phyloP scores from a whole-genome alignment of 2,329 filamentous ascomycete species.

The Phyllosticta citriasiana region DNA sequence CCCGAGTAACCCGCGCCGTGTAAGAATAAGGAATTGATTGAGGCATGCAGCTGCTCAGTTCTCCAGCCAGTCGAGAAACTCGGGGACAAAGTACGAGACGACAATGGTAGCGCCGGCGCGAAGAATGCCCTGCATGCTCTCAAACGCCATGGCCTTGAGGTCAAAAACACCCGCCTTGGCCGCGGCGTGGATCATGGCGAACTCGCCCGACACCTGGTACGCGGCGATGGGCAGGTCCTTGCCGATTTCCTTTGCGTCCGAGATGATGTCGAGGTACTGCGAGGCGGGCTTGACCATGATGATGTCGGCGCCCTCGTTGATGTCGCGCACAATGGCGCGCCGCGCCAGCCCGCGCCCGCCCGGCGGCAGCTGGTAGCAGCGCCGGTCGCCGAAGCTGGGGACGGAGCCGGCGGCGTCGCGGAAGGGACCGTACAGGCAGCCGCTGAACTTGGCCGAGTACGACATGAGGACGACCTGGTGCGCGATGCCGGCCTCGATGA shows the following conservation, averaged over 20 bases:
- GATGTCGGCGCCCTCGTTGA: slow-evolving; percentile 87
- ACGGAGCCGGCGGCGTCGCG: slow-evolving; percentile 87
- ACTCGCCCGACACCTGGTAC: slow-evolving; percentile 96
- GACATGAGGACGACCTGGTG: slow-evolving; percentile 93
- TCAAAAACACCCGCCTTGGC: slow-evolving; percentile 97
- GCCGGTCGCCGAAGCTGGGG: slow-evolving; percentile 86
- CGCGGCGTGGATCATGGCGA: slow-evolving; percentile 92
- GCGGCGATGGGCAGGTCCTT: slow-evolving; percentile 87
- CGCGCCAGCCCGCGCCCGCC: slow-evolving; percentile 86
- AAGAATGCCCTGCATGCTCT: slow-evolving; percentile 86
- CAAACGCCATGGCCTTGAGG: slow-evolving; percentile 86
- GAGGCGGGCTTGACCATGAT: slow-evolving; percentile 99
- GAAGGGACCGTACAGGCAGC: slow-evolving; percentile 94
- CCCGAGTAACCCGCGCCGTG: too few species aligned
- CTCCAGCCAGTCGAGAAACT: slow-evolving; percentile 54
- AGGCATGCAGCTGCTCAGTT: slow-evolving; percentile 13
- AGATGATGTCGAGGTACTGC: slow-evolving; percentile 95
- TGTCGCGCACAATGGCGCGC: slow-evolving; percentile 80
- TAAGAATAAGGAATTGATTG: too few species aligned
- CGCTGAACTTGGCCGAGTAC: slow-evolving; percentile 95
- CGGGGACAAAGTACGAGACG: slow-evolving; percentile 87
- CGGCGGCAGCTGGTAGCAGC: slow-evolving; percentile 93
- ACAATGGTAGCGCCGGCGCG: slow-evolving; percentile 89
- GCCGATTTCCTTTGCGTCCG: slow-evolving; percentile 89
- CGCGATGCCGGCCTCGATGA: slow-evolving; percentile 88